Base-by-base conservation (phyloP, 306 rosid species). In the Herpetospermum pedunculosum region DNA sequence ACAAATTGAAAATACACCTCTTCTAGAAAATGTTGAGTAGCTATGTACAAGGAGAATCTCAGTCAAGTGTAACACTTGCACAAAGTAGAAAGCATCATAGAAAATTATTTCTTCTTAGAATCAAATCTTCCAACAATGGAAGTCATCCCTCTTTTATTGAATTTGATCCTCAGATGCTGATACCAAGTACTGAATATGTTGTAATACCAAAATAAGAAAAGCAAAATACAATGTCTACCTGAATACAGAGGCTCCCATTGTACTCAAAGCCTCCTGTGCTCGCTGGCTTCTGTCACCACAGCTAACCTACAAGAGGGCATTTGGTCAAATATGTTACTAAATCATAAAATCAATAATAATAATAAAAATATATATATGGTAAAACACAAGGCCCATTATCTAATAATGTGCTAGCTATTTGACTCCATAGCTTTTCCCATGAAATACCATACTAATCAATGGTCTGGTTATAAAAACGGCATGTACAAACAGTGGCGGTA, bases 221-320 rank as follows among this genome's bases (percentile, higher is more conserved):
- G 70, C n/a, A 52, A 57, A n/a, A 63, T 35, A 81, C 48, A 60
- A 15, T 63, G 58, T 65, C 77, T 75, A 93, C 98, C 98, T 94
- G 93, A 94, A 89, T 62, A 94, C 98, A 75, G 98, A 94, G 77
- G 98, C 96, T 54, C 98, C 98, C 92, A 94, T 86, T 46, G 92
- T 94, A 79, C 88, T 63, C 83, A 94, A 77, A 73, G 98, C 98
- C 84, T 85, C 74, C 79, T 60, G 83, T 81, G 96, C 93, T 37
- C 98, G 90, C 77, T 83, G 86, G 78, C 58, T 81, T 78, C 92
- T 88, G 38, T 94, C 83, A 59, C 98, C 98, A 34, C 79, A 75
- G 80, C 88, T 87, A 80, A 86, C 92, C 97, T 94, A 84, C 78
- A 79, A 50, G 70, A 74, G 78, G 47, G 53, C 43, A 69, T 37